These are phyloP conservation scores for Penicillium steckii DNA, from an alignment of 495 filamentous ascomycete genomes.

Conservation along the genomic window DNA sequence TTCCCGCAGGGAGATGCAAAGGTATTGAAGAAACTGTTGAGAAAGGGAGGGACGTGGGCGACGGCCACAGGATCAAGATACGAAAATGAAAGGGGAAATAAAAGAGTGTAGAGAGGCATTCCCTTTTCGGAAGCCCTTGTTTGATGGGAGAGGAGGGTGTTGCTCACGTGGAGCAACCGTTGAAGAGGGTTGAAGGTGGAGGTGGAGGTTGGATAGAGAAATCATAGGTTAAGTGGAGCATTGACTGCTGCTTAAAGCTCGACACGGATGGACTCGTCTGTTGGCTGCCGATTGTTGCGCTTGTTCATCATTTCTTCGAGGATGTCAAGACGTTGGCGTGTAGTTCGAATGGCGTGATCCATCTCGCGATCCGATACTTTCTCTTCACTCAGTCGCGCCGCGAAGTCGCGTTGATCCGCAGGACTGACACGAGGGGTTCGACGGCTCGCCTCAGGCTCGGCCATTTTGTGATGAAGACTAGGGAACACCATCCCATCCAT, in stretches of 20 bases:
- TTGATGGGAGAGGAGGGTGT: background rate
- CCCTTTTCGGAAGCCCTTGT: background rate
- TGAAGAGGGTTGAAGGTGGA: background rate
- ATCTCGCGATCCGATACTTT: conserved; percentile 79
- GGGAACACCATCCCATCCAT: conserved; percentile 62
- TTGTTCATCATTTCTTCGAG: conserved; percentile 70
- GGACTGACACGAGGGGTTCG: conserved; percentile 19
- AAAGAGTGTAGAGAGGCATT: background rate
- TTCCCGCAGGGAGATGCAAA: background rate
- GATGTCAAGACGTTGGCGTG: conserved; percentile 74
- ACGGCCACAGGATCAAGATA: background rate
- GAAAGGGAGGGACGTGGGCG: background rate
- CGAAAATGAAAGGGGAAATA: background rate
- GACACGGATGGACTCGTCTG: conserved; percentile 14
- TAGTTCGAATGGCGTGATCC: conserved; percentile 78
- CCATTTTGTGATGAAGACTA: conserved; percentile 26
- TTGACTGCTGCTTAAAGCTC: conserved; percentile 14
- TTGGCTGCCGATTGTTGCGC: conserved; percentile 37
- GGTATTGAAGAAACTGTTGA: conserved; percentile 8
- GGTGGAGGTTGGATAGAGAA: background rate
- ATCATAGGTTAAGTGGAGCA: background rate
- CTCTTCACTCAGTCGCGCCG: conserved; percentile 58
- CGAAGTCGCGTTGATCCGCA: conserved; percentile 34
- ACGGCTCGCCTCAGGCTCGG: conserved; percentile 24
- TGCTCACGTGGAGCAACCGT: background rate